Conservation (phyloP, 2,329 filamentous ascomycete species). For the Apiospora kogelbergensis region DNA sequence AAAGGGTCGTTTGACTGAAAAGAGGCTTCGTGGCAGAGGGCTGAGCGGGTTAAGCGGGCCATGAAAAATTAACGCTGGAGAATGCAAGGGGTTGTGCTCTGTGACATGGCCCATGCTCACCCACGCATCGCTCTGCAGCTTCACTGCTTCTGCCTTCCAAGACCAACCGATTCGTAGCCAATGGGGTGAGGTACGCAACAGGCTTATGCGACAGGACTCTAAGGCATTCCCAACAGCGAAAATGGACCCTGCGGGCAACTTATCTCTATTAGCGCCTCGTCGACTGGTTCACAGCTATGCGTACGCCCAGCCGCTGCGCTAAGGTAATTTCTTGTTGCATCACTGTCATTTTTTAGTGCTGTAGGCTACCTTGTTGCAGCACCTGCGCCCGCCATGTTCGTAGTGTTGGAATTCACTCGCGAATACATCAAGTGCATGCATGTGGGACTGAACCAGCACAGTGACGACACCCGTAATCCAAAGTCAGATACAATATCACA, state of each 20-base stretch:
- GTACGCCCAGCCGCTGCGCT: background rate
- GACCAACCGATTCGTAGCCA: too few relatives aligned
- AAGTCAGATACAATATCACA: background rate
- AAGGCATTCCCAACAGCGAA: background rate
- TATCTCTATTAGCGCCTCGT: background rate
- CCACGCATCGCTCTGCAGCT: too few relatives aligned
- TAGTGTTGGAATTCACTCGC: background rate
- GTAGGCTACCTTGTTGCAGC: background rate
- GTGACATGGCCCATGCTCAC: too few relatives aligned
- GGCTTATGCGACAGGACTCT: too few relatives aligned
- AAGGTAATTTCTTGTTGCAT: background rate
- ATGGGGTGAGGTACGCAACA: too few relatives aligned
- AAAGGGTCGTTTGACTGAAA: too few relatives aligned
- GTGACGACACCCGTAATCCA: background rate
- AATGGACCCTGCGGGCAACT: background rate
- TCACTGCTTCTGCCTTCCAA: too few relatives aligned
- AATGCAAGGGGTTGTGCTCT: too few relatives aligned
- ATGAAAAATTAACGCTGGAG: too few relatives aligned
- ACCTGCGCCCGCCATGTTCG: background rate
- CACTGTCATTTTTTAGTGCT: background rate
- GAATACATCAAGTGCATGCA: background rate
- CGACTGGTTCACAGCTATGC: background rate
- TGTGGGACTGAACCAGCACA: background rate
- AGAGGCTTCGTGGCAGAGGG: too few relatives aligned
- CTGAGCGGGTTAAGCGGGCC: too few relatives aligned